These are phyloP conservation scores for Alternaria incomplexa DNA, from an alignment of 2,329 filamentous ascomycete genomes.

Conservation along the genomic window DNA sequence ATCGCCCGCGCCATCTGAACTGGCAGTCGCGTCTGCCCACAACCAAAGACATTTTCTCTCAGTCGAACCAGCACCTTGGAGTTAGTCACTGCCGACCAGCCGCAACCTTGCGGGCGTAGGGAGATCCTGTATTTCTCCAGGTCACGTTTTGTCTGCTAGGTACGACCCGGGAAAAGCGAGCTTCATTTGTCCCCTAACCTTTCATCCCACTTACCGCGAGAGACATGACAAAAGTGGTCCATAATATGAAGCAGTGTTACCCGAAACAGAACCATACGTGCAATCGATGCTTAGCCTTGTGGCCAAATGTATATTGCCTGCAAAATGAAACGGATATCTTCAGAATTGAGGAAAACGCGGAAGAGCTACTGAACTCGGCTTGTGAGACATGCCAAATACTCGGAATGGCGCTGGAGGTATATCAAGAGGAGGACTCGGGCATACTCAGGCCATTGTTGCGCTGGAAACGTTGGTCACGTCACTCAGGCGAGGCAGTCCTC, in stretches of 20 bases:
- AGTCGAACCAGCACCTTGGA: neutral
- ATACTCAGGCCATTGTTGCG: rapidly evolving
- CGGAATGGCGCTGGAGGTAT: rapidly evolving
- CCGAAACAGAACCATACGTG: rapidly evolving
- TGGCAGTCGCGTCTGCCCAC: neutral
- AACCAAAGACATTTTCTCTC: neutral
- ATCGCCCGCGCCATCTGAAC: neutral
- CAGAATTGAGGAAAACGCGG: neutral
- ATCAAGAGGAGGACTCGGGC: rapidly evolving
- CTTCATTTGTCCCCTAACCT: no score
- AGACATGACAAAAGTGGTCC: rapidly evolving
- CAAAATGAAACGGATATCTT: rapidly evolving
- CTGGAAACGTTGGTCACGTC: neutral
- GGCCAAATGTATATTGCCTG: neutral
- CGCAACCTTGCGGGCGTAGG: no score
- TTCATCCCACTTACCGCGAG: neutral
- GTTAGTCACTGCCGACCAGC: no score
- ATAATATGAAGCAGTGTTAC: rapidly evolving
- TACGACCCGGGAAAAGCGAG: no score
- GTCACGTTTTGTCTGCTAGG: neutral
- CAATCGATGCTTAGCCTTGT: neutral
- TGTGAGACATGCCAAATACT: neutral
- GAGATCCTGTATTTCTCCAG: neutral
- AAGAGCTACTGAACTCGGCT: rapidly evolving
- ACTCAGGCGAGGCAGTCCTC: rapidly evolving